phyloP scores from a whole-genome alignment of 177 flowering plant species.

The Vitis hybrid region DNA sequence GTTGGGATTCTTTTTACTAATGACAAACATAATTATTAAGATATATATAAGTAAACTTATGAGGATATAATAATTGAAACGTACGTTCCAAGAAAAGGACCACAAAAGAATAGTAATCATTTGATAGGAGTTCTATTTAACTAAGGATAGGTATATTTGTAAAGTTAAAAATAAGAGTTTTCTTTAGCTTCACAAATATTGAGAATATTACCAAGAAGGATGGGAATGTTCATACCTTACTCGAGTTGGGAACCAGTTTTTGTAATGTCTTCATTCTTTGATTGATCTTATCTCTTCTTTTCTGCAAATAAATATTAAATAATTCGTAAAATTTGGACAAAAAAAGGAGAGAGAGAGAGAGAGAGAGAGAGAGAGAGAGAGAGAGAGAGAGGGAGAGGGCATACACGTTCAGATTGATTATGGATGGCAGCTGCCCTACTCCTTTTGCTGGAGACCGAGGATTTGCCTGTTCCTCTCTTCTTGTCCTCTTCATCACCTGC shows the following conservation, averaged over 20 bases:
- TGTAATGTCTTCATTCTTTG: constrained; percentile 86
- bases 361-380: not conserved
- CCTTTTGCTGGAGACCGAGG: constrained; percentile 58
- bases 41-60: no score
- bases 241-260: constrained; percentile 85
- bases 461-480: constrained; percentile 41
- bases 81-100: no score
- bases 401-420: constrained; percentile 88
- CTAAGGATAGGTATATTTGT: no score
- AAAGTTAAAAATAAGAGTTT: no score
- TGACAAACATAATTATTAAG: no score
- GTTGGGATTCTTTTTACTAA: no score
- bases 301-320: constrained; percentile 34
- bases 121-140: no score
- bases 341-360: not conserved
- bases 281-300: constrained; percentile 85
- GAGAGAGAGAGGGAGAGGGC: not conserved
- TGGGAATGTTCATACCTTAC: constrained; percentile 48
- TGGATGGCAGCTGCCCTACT: constrained; percentile 85
- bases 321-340: not conserved
- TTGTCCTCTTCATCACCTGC: constrained; percentile 28
- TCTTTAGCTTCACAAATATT: no score
- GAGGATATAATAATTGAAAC: no score
- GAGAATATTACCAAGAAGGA: no score
- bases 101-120: no score